Percentiles rank a stretch among this genome's conserved stretches.
phyloP scores from a whole-genome alignment of 1,284 basidiomycete genomes.

The Leccinum angustisporum region DNA sequence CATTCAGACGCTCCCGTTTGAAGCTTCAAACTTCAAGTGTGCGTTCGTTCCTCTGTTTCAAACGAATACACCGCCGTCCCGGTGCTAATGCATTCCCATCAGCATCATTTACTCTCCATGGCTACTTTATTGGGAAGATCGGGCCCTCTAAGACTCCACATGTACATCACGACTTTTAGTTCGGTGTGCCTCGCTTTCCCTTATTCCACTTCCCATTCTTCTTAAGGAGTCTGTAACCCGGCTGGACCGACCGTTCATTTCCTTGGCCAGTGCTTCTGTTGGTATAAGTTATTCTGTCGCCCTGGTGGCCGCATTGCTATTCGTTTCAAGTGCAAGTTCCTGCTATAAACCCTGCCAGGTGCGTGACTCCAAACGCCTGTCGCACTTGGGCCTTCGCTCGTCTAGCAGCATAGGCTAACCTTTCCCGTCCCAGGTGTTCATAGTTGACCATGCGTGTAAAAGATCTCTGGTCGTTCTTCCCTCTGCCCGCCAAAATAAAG shows the following conservation, averaged over 20 bases:
- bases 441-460: slow-evolving; percentile 44
- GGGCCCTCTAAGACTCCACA: not conserved
- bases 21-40: not conserved
- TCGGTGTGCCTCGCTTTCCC: slow-evolving; percentile 11
- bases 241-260: slow-evolving; percentile 46
- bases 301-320: slow-evolving; percentile 46
- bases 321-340: slow-evolving; percentile 26
- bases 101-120: slow-evolving; percentile 1
- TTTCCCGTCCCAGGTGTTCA: not conserved
- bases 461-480: slow-evolving; percentile 41
- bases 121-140: slow-evolving; percentile 1
- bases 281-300: slow-evolving; percentile 27
- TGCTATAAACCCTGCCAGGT: slow-evolving; percentile 8
- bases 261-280: slow-evolving; percentile 5
- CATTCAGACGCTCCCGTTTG: not conserved
- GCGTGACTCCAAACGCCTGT: not conserved
- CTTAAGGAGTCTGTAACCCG: slow-evolving; percentile 36
- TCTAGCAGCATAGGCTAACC: slow-evolving; percentile 1
- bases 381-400: not conserved
- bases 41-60: not conserved
- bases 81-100: not conserved
- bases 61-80: not conserved
- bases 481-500: slow-evolving; percentile 45
- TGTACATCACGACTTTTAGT: not conserved
- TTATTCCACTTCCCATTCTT: slow-evolving; percentile 22